Evolutionary conservation across 148 eudicot species (phyloP), one percentile per base, ranked within the genome.

Genomic region (Vaccinium macrocarpon): DNA sequence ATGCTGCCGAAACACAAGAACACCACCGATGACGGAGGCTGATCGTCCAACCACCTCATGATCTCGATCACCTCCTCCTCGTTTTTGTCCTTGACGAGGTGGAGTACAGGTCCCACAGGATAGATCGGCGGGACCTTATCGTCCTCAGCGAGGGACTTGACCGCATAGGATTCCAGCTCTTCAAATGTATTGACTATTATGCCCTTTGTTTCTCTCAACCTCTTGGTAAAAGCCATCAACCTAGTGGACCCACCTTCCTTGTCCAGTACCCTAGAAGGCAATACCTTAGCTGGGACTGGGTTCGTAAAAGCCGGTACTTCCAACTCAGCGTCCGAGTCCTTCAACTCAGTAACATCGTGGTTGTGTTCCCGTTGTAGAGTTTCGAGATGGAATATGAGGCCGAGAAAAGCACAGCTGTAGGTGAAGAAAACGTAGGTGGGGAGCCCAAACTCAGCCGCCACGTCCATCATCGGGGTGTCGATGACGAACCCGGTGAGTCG

Each of bases 1-100:
- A 78, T 32, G 83, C 91, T 90, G 50, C 92, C 91, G 56, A 90
- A 90, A 70, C 92, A 90, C 2, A 90, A 82, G 57, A 89, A 87
- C 59, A 90, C 88, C 35, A 90, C 91, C 2, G 90, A 84, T 0
- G 79, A 84, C 1, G 71, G 25, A 2, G 90, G 89, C 23, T 90
- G 90, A 25, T 51, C 66, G 61, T 89, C 89, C 77, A 90, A 80
- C 89, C 92, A 89, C 29, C 56, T 53, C 56, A 83, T 76, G 2
- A 86, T 64, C 6, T 23, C 32, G 46, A 12, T 68, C 38, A 10
- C 35, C 16, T 25, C 35, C 42, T 35, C 38, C 19, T 23, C 32
- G 0, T 70, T 75, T 23, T 23, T 21, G 29, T 21, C 62, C n/a
- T 81, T 81, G 11, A 59, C 5, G 15, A 15, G 29, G 76, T 85